Conservation (phyloP, 2,329 filamentous ascomycete genomes). For the Pseudocercospora eumusae region DNA sequence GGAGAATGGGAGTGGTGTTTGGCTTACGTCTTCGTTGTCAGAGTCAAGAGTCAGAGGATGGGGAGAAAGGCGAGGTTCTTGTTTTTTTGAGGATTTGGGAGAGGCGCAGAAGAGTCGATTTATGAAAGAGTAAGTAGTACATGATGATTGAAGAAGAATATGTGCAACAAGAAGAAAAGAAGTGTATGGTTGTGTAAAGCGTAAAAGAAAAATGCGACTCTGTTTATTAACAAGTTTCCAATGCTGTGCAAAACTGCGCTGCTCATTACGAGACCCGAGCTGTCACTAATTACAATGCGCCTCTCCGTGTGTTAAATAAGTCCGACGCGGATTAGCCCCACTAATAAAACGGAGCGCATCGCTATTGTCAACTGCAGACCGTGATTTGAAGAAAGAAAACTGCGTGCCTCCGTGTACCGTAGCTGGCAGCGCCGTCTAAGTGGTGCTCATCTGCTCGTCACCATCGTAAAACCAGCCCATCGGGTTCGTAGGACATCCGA, state of each 20-base stretch:
- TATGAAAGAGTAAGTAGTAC: too few species aligned
- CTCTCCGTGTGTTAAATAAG: constrained; percentile 23
- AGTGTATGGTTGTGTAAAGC: neutral
- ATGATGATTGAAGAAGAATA: too few species aligned
- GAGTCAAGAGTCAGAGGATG: too few species aligned
- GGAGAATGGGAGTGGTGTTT: too few species aligned
- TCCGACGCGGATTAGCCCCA: constrained; percentile 20
- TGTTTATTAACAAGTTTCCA: constrained; percentile 20
- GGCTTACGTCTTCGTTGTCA: too few species aligned
- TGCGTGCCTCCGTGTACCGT: constrained; percentile 24
- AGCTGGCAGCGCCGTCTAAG: constrained; percentile 20
- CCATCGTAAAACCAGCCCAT: constrained; percentile 15
- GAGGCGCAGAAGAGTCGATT: too few species aligned
- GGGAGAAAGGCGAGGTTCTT: too few species aligned
- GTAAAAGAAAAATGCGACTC: neutral
- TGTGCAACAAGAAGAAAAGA: too few species aligned
- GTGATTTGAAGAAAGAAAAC: constrained; percentile 22
- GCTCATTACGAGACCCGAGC: constrained; percentile 24
- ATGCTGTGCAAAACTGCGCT: constrained; percentile 26
- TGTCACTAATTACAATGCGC: constrained; percentile 26
- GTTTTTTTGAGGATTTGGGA: too few species aligned
- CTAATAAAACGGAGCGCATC: constrained; percentile 13
- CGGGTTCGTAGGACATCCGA: constrained; percentile 7
- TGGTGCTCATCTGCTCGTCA: constrained; percentile 15
- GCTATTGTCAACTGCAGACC: constrained; percentile 21